phyloP scores from a whole-genome alignment of 257 asterid genomes.

The Solanum corneliomulleri region DNA sequence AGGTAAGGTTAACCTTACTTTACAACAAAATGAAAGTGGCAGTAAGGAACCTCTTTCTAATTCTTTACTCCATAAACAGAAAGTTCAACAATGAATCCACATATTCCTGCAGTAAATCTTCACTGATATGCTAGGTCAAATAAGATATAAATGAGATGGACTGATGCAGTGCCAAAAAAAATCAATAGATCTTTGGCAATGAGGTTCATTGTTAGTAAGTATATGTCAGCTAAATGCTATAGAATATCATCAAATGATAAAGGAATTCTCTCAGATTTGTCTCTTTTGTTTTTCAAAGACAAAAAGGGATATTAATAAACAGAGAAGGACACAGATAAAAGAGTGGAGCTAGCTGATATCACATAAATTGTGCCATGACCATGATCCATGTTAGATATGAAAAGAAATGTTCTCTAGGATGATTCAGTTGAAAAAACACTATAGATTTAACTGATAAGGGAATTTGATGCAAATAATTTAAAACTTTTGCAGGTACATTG shows the following conservation, averaged over 20 bases:
- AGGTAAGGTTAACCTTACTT: background rate
- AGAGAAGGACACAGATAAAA: background rate
- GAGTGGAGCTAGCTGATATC: background rate
- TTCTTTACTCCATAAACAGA: background rate
- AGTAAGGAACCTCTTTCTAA: background rate
- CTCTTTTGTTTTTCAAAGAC: background rate
- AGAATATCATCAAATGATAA: background rate
- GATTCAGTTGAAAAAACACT: background rate
- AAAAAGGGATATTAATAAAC: background rate
- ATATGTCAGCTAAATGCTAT: background rate
- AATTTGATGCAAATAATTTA: slow-evolving; percentile 21
- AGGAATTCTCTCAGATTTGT: background rate
- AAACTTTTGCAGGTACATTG: slow-evolving; percentile 74
- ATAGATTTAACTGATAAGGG: background rate
- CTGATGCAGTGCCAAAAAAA: background rate
- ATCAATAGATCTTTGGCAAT: background rate
- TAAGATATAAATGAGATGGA: background rate
- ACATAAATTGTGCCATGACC: background rate
- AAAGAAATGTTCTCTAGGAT: background rate
- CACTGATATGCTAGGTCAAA: background rate
- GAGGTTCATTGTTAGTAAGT: background rate
- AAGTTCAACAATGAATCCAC: background rate
- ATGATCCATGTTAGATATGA: background rate
- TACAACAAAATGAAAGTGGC: background rate
- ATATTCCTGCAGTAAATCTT: background rate